Conservation (phyloP, 495 filamentous ascomycete genomes). For the Cercophora newfieldiana region DNA sequence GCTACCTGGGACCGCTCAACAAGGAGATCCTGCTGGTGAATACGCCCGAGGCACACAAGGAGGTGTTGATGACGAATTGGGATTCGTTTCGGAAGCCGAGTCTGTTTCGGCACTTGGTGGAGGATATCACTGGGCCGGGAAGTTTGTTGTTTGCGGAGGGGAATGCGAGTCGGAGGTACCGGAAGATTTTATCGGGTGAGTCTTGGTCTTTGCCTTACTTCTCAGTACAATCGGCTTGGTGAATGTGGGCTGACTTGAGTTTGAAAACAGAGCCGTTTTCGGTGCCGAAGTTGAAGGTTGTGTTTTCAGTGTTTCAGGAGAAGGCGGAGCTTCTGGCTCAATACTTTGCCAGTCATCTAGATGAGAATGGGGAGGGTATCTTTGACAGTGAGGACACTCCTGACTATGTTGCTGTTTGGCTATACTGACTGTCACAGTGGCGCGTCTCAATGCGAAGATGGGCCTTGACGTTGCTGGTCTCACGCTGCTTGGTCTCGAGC, state of each 20-base stretch:
- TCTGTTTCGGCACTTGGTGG: slow-evolving; percentile 24
- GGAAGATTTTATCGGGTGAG: slow-evolving; percentile 21
- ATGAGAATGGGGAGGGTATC: slow-evolving; percentile 9
- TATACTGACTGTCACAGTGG: background rate
- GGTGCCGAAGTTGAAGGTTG: slow-evolving; percentile 26
- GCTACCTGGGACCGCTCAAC: slow-evolving; percentile 30
- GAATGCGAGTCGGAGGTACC: slow-evolving; percentile 28
- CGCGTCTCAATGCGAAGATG: slow-evolving; percentile 14
- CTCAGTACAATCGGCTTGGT: background rate
- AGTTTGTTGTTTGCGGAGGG: slow-evolving; percentile 32
- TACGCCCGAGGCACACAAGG: slow-evolving; percentile 30
- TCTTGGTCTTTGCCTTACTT: background rate
- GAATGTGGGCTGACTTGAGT: background rate
- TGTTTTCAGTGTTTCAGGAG: slow-evolving; percentile 28
- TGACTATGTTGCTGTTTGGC: background rate
- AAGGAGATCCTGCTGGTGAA: slow-evolving; percentile 30
- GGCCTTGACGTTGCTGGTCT: slow-evolving; percentile 72
- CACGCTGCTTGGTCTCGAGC: slow-evolving; percentile 66
- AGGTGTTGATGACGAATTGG: slow-evolving; percentile 31
- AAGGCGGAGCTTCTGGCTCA: slow-evolving; percentile 18
- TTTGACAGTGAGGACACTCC: slow-evolving; percentile 30
- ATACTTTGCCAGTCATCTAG: slow-evolving; percentile 2
- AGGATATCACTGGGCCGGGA: slow-evolving; percentile 30
- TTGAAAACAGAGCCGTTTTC: slow-evolving; percentile 20
- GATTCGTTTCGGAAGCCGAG: slow-evolving; percentile 32